phyloP scores from a whole-genome alignment of 75 land plant species.

The Sequoiadendron giganteum region DNA sequence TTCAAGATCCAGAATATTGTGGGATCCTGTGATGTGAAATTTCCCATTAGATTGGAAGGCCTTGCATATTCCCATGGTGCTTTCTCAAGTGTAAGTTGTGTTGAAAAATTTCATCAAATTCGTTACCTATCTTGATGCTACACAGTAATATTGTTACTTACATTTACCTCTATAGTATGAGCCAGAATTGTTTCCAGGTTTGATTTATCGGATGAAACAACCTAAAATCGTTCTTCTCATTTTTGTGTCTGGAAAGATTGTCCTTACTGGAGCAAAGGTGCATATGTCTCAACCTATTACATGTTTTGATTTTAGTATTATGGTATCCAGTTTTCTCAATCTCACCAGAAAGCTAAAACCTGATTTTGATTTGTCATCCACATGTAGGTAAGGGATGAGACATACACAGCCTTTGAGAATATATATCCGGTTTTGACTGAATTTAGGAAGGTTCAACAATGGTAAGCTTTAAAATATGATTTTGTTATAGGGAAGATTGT shows the following conservation, averaged over 20 bases:
- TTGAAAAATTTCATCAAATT: neutral
- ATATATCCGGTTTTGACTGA: constrained; percentile 87
- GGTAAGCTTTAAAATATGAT: constrained; percentile 8
- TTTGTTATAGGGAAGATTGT: neutral
- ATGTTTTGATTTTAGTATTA: neutral
- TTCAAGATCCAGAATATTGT: constrained; percentile 94
- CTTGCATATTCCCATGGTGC: constrained; percentile 78
- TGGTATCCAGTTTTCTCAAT: neutral
- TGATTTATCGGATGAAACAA: constrained; percentile 89
- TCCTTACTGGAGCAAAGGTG: constrained; percentile 88
- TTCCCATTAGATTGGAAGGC: constrained; percentile 87
- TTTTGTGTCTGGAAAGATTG: constrained; percentile 91
- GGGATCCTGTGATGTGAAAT: constrained; percentile 91
- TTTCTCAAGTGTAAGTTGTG: constrained; percentile 69
- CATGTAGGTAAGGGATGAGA: constrained; percentile 67
- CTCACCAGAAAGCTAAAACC: neutral
- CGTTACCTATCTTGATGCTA: neutral
- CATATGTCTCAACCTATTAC: neutral
- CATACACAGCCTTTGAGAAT: constrained; percentile 76
- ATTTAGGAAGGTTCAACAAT: constrained; percentile 71
- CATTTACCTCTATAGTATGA: constrained; percentile 54
- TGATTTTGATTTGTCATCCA: neutral
- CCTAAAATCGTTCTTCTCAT: constrained; percentile 86
- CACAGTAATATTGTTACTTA: neutral
- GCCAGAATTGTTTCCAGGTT: constrained; percentile 87